These are phyloP conservation scores for Nannizzia gypsea DNA, from an alignment of 2,329 filamentous ascomycete genomes.

Conservation along the genomic window DNA sequence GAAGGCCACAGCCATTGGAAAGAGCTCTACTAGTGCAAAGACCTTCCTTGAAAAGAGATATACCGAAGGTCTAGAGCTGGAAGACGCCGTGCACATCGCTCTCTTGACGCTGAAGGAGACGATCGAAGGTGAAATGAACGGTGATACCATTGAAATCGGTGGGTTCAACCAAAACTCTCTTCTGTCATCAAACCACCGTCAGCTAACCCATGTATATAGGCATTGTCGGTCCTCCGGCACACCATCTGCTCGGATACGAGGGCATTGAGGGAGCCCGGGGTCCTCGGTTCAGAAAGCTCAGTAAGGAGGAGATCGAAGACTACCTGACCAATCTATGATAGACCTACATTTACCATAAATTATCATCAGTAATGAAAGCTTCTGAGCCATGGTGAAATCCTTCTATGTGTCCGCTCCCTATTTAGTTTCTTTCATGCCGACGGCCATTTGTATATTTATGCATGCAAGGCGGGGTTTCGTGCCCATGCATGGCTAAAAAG, in stretches of 20 bases:
- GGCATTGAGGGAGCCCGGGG: slow-evolving; percentile 33
- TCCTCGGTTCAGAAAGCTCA: slow-evolving; percentile 54
- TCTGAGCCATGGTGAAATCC: background rate
- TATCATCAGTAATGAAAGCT: background rate
- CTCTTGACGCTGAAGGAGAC: slow-evolving; percentile 96
- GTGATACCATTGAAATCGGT: slow-evolving; percentile 97
- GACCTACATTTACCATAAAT: slow-evolving; percentile 8
- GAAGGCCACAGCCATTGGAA: slow-evolving; percentile 98
- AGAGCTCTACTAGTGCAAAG: slow-evolving; percentile 96
- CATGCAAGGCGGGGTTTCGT: background rate
- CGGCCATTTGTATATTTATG: background rate
- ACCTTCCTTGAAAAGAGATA: slow-evolving; percentile 99
- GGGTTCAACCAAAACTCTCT: slow-evolving; percentile 24
- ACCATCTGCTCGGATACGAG: slow-evolving; percentile 78
- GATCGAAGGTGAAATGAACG: slow-evolving; percentile 98
- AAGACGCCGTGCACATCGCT: slow-evolving; percentile 97
- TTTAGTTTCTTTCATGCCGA: background rate
- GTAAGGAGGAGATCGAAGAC: slow-evolving; percentile 96
- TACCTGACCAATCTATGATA: slow-evolving; percentile 93
- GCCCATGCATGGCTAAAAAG: background rate
- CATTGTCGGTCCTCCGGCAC: slow-evolving; percentile 87
- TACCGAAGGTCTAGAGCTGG: slow-evolving; percentile 89
- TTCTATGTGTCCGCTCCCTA: background rate
- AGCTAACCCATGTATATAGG: slow-evolving; percentile 40
- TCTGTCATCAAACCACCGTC: slow-evolving; percentile 12